Base-by-base conservation (phyloP, 2,329 filamentous ascomycete genomes). In the Xylariaceae sp. region DNA sequence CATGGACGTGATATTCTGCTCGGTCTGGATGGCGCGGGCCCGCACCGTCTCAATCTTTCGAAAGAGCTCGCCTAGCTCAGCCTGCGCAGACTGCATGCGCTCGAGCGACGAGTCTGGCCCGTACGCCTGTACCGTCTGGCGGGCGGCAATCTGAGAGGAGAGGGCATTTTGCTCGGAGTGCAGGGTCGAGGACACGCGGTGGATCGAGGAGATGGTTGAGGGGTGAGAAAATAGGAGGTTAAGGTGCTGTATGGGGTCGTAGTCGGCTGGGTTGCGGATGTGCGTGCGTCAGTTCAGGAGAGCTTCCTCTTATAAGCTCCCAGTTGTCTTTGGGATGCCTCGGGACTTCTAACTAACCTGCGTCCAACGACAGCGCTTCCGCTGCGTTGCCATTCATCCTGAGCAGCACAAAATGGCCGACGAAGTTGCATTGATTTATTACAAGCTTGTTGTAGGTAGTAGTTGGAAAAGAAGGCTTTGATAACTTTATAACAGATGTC, bases 1-100 rank as follows among this genome's bases (percentile, higher is more conserved):
- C 94, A 99, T 99, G 63, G 92, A 92, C 40, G 93, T 97, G 69
- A 99, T 99, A 62, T 92, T 89, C 71, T 92, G 88, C 74, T 99
- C 94, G 16, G 94, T 97, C 78, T 92, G 86, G 64, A 95, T 84
- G 30, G 94, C 94, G 46, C 93, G 86, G 65, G 88, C 87, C 50
- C 92, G 89, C 50, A 99, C 93, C 61, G 87, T 89, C 72, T 97
- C 93, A 71, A 99, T 97, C 76, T 95, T 96, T 66, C 86, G 85
- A 79, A 99, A 97, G 32, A 99, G 85, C 63, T 89, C 87, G 15
- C 89, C 88, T 58, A 99, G 84, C 75, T 97, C 94, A 51, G 85
- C 83, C 75, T 97, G 93, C 37, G 94, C 92, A 44, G 88, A 85
- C 75, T 95, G 89, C 77, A 99, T 97, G 63, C 92, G 88, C 74